Evolutionary conservation across 805 yeast species (phyloP).

Genomic region (Kuraishia ogatae): DNA sequence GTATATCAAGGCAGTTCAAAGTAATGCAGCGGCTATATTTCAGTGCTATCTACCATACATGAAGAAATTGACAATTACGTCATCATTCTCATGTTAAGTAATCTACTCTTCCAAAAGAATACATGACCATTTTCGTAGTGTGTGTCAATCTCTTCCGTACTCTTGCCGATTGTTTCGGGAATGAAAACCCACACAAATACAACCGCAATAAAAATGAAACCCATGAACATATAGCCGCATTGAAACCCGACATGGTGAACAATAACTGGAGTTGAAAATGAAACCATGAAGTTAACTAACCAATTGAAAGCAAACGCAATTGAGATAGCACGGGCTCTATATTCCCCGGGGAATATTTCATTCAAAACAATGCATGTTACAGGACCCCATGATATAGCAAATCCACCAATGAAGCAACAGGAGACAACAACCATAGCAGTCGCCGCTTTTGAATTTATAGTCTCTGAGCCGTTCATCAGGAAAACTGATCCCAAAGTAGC

Average conservation of each 20-base stretch:
- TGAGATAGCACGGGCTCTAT: conserved; percentile 42
- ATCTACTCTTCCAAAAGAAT: background rate
- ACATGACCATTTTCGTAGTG: background rate
- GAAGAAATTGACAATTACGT: background rate
- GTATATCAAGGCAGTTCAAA: too few relatives aligned
- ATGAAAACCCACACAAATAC: conserved; percentile 18
- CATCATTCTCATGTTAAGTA: background rate
- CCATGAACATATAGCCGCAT: conserved; percentile 51
- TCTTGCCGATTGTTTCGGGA: conserved; percentile 22
- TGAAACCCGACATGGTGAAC: conserved; percentile 52
- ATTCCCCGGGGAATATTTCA: conserved; percentile 56
- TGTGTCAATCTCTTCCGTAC: conserved; percentile 14
- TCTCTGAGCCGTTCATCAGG: conserved; percentile 18
- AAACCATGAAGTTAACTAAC: conserved; percentile 53
- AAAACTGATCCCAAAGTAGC: conserved; percentile 45
- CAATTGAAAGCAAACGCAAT: conserved; percentile 58
- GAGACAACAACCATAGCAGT: conserved; percentile 50
- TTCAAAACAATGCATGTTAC: conserved; percentile 57
- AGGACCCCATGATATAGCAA: conserved; percentile 73
- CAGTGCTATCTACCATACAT: too few relatives aligned
- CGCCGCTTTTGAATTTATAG: conserved; percentile 21
- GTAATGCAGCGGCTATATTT: too few relatives aligned
- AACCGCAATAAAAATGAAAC: conserved; percentile 11
- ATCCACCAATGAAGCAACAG: conserved; percentile 51
- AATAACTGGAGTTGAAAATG: conserved; percentile 64